Evolutionary conservation across 75 land plant species (phyloP).

Genomic region (Pinus taeda): DNA sequence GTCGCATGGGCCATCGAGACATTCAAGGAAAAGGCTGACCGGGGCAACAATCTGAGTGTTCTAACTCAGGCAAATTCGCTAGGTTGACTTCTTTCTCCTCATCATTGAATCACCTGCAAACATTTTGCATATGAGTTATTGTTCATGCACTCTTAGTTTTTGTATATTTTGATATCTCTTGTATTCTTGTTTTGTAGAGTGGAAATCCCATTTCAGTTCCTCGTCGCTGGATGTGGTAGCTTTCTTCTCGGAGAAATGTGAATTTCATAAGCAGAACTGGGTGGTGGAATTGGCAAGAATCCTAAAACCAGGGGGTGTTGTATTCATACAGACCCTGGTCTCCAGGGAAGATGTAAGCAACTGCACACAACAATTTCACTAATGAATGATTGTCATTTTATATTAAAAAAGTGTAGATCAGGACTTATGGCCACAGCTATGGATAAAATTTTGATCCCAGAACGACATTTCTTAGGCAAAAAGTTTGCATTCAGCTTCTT

Average conservation of each 20-base stretch:
- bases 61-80: slow-evolving; percentile 11
- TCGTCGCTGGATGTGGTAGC: slow-evolving; percentile 50
- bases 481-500: background rate
- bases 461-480: background rate
- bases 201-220: slow-evolving; percentile 35
- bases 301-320: slow-evolving; percentile 70
- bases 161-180: background rate
- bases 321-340: slow-evolving; percentile 40
- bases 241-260: slow-evolving; percentile 26
- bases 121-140: too few species aligned
- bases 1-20: slow-evolving; percentile 13
- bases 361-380: background rate
- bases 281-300: slow-evolving; percentile 44
- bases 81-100: background rate
- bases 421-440: background rate
- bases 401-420: slow-evolving; percentile 2
- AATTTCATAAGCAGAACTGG: slow-evolving; percentile 27
- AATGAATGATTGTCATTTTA: background rate
- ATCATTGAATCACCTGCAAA: too few species aligned
- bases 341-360: slow-evolving; percentile 19
- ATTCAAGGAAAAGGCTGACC: slow-evolving; percentile 7
- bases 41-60: slow-evolving; percentile 10
- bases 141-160: too few species aligned
- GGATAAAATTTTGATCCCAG: background rate
- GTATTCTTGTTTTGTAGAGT: slow-evolving; percentile 11